These are phyloP conservation scores for Fulvia fulva DNA, from an alignment of 2,329 filamentous ascomycete genomes.

Conservation along the genomic window DNA sequence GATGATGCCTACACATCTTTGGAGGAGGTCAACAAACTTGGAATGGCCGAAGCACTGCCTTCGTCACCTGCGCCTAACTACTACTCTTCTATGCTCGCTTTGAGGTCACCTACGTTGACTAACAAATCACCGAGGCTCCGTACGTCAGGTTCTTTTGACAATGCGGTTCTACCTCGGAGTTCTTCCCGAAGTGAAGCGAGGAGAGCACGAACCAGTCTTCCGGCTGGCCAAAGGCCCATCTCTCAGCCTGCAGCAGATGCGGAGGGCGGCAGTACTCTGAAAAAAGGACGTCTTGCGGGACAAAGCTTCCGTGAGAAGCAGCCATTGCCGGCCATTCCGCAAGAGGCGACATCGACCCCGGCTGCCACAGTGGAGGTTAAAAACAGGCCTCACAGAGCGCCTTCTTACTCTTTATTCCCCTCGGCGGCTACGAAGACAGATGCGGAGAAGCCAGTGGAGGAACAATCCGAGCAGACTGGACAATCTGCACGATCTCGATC, in stretches of 20 bases:
- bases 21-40: constrained; percentile 7
- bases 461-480: not conserved
- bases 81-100: constrained; percentile 22
- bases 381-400: not conserved
- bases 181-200: not conserved
- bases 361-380: not conserved
- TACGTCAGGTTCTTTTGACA: not conserved
- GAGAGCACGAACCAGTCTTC: not conserved
- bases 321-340: constrained; percentile 13
- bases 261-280: not conserved
- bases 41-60: too few relatives aligned
- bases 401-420: constrained; percentile 1
- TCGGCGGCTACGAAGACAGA: not conserved
- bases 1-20: constrained; percentile 11
- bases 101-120: constrained; percentile 11
- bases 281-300: constrained; percentile 6
- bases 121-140: not conserved
- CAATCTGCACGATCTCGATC: not conserved
- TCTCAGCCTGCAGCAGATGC: not conserved
- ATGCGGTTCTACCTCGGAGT: not conserved
- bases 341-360: not conserved
- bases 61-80: constrained; percentile 6
- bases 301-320: constrained; percentile 17
- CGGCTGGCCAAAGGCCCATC: not conserved
- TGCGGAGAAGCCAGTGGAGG: not conserved